Evolutionary conservation across 2,329 filamentous ascomycete genomes (phyloP), one percentile per base, ranked within the genome.

Genomic region (Ceratocystis cubensis): DNA sequence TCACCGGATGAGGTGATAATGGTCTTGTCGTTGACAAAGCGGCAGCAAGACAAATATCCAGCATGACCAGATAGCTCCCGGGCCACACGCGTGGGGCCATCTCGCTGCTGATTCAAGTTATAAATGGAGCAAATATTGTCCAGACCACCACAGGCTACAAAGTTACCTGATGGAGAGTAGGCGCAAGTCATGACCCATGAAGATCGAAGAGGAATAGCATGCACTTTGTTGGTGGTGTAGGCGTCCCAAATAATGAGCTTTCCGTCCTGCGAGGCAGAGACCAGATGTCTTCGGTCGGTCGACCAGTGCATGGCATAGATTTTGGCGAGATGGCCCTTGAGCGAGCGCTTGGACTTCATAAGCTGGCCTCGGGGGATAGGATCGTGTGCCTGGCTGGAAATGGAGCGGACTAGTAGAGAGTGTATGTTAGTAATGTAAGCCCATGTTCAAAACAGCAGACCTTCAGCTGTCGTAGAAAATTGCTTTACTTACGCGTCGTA

Each of bases 261-360:
- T 76, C 94, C 94, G 74, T 99, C 94, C 78, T 99, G 94, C 72
- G 94, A 99, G 70, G 94, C 94, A 13, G 94, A 97, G 64, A 99
- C 94, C 69, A 97, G 85, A 78, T 97, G 94, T 77, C 94, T 87
- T 75, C 94, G 87, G 79, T 99, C 94, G 70, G 94, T 99, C 44
- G 94, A 97, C 94, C 94, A 99, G 81, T 99, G 94, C 94, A 99
- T 99, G 73, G 94, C 94, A 78, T 99, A 99, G 74, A 99, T 99
- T 81, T 99, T 99, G 73, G 94, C 94, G 71, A 99, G 80, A 82
- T 99, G 94, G 71, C 94, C 94, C 81, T 97, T 97, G 71, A 99
- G 83, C 63, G 92, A 96, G 73, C 91, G 89, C 81, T 96, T 94
- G 70, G 93, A 89, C 83, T 94, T 96, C 94, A 99, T 97, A 75